Conservation (phyloP, 73 alveolate species). For the Paramecium pentaurelia region DNA sequence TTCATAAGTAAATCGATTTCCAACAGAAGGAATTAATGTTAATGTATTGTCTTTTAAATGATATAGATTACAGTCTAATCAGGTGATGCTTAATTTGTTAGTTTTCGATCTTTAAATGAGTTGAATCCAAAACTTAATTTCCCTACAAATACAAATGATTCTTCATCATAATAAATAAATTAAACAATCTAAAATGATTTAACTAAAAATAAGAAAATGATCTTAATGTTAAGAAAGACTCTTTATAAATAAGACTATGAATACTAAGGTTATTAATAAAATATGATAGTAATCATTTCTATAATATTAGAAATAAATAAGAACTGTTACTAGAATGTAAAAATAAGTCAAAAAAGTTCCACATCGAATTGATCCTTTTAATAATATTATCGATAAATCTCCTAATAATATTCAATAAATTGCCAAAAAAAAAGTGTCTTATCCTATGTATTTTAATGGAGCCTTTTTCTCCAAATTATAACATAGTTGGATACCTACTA, state of each 20-base stretch:
- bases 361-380: background rate
- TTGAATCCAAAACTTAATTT: background rate
- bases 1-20: background rate
- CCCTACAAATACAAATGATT: background rate
- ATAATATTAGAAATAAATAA: background rate
- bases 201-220: background rate
- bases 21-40: background rate
- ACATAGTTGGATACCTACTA: background rate
- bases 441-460: background rate
- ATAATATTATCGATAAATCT: background rate
- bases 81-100: constrained; percentile 30
- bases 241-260: background rate
- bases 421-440: background rate
- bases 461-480: background rate
- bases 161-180: background rate
- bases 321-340: background rate
- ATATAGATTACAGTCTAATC: background rate
- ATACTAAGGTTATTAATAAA: background rate
- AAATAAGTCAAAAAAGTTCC: background rate
- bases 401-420: background rate
- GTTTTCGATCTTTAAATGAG: background rate
- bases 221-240: background rate
- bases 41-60: background rate
- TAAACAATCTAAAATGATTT: background rate
- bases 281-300: background rate